A percentile compares a stretch with the other conserved stretches of the same genome.
These are phyloP conservation scores for Coriolopsis trogii DNA, from an alignment of 1,284 basidiomycete genomes.

Conservation along the genomic window DNA sequence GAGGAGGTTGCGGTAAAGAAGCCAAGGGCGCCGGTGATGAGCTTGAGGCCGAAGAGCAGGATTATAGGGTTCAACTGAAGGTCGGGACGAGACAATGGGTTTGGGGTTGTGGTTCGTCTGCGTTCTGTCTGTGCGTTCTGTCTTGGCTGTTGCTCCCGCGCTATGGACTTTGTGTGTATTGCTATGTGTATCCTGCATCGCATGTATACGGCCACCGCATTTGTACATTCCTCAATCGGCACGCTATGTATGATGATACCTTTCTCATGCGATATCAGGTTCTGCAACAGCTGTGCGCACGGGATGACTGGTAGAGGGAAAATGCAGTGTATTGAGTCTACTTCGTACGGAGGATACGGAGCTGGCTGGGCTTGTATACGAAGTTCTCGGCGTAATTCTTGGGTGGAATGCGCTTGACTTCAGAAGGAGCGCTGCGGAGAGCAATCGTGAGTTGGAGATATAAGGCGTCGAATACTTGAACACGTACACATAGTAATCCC, in stretches of 20 bases:
- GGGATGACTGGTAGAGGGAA: background rate
- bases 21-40: conserved; percentile 48
- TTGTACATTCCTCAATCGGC: background rate
- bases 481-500: conserved; percentile 79
- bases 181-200: conserved; percentile 5
- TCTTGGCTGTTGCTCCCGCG: conserved; percentile 2
- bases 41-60: conserved; percentile 58
- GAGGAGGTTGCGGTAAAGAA: conserved; percentile 46
- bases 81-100: background rate
- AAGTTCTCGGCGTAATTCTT: conserved; percentile 96
- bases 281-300: background rate
- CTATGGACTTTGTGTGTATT: conserved; percentile 16
- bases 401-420: conserved; percentile 77
- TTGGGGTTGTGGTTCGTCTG: background rate
- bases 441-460: conserved; percentile 19
- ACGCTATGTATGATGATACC: background rate
- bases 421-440: conserved; percentile 63
- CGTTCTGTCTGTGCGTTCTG: background rate
- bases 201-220: conserved; percentile 6
- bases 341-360: conserved; percentile 93
- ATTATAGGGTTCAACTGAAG: conserved; percentile 47
- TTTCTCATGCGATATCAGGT: too few species aligned
- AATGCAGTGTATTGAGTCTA: conserved; percentile 45
- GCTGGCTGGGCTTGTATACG: conserved; percentile 78
- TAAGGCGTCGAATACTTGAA: conserved; percentile 8